These are phyloP conservation scores for Beauveria australis DNA, from an alignment of 2,329 filamentous ascomycete genomes.

Conservation along the genomic window DNA sequence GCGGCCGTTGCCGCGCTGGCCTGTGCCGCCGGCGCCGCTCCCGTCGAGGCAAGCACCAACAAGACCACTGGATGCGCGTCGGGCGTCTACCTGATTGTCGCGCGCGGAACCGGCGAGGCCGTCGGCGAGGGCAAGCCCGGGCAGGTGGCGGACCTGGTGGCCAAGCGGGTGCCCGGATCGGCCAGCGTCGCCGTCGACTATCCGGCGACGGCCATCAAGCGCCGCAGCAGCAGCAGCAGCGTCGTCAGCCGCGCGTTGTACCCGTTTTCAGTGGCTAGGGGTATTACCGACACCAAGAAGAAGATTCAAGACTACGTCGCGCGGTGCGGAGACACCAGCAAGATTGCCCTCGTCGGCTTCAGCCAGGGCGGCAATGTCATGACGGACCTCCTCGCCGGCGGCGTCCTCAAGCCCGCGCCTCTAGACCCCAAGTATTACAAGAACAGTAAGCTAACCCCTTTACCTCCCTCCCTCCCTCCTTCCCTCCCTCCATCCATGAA, in stretches of 20 bases:
- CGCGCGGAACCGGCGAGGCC: constrained; percentile 10
- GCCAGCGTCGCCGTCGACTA: constrained; percentile 13
- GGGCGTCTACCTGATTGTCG: constrained; percentile 13
- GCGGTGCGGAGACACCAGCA: constrained; percentile 3
- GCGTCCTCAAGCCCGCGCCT: constrained; percentile 11
- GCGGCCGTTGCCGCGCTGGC: constrained; percentile 1
- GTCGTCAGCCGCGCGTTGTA: not conserved
- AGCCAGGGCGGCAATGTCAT: constrained; percentile 14
- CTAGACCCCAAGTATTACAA: constrained; percentile 3
- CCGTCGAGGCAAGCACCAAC: not conserved
- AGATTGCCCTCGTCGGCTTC: constrained; percentile 12
- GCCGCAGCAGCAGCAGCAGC: not conserved
- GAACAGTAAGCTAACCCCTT: constrained; percentile 5
- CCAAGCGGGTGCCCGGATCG: constrained; percentile 8
- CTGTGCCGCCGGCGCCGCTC: not conserved
- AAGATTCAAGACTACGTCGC: constrained; percentile 12
- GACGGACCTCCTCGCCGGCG: constrained; percentile 10
- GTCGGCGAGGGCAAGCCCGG: constrained; percentile 8
- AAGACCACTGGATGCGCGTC: constrained; percentile 1
- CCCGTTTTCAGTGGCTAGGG: constrained; percentile 7
- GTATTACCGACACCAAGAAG: constrained; percentile 10
- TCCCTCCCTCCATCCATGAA: not conserved
- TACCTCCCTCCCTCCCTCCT: no score
- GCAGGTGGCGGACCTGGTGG: constrained; percentile 4
- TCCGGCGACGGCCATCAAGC: constrained; percentile 6